Base-by-base conservation (phyloP, 2,329 filamentous ascomycete species). In the Phialemonium atrogriseum region DNA sequence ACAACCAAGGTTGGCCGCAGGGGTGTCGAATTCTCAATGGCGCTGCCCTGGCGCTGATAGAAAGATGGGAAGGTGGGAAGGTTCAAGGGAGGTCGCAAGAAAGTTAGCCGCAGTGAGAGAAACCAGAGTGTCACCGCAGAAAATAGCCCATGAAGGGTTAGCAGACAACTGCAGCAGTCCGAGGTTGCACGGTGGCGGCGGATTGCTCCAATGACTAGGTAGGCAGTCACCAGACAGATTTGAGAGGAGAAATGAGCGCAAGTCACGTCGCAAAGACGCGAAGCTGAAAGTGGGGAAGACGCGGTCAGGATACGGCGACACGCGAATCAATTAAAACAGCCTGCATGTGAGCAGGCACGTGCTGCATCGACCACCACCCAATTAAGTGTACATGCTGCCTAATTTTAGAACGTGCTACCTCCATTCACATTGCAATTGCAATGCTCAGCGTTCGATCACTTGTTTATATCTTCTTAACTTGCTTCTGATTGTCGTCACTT, bases 311-410 rank as follows among this genome's bases (percentile, higher is more conserved):
- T 5, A 21, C 13, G 21, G 24, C 9, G 10, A 9, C 11, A 30
- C 28, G 28, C 28, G 28, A 30, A 30, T 22, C 28, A 30, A 30
- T 30, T 30, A 30, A 30, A 30, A n/a, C n/a, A n/a, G n/a, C n/a
- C n/a, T n/a, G n/a, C n/a, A n/a, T n/a, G n/a, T n/a, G n/a, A n/a
- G n/a, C n/a, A n/a, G n/a, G n/a, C n/a, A n/a, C n/a, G n/a, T n/a
- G n/a, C n/a, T n/a, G n/a, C n/a, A n/a, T n/a, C n/a, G n/a, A n/a
- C n/a, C n/a, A n/a, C n/a, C n/a, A n/a, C n/a, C n/a, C n/a, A n/a
- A n/a, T n/a, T n/a, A n/a, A n/a, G n/a, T n/a, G n/a, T n/a, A n/a
- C n/a, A n/a, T n/a, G n/a, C n/a, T n/a, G n/a, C n/a, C n/a, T n/a
- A n/a, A n/a, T n/a, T n/a, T n/a, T n/a, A n/a, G n/a, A n/a, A n/a